Percentiles rank a stretch among this genome's conserved stretches.
These are phyloP conservation scores for Schizonepeta tenuifolia DNA, from an alignment of 257 asterid genomes.

Conservation along the genomic window DNA sequence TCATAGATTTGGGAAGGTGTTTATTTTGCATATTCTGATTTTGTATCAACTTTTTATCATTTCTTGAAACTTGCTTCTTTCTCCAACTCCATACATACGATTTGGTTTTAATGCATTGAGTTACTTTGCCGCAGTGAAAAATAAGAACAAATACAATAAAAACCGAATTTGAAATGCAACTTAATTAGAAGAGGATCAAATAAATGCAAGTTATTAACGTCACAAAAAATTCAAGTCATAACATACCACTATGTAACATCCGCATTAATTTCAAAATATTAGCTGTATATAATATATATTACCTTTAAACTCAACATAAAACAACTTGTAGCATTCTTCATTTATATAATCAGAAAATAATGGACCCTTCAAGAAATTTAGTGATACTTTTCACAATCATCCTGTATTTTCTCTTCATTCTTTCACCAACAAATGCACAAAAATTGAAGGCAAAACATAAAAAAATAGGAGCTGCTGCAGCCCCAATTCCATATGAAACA, in stretches of 20 bases:
- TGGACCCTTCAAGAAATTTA: conserved; percentile 16
- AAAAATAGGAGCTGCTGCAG: background rate
- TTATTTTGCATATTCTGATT: conserved; percentile 8
- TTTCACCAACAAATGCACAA: conserved; percentile 30
- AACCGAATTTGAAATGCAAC: background rate
- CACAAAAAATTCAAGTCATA: background rate
- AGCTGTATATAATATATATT: background rate
- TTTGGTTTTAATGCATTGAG: background rate
- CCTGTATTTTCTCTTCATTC: conserved; percentile 10
- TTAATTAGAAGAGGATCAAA: background rate
- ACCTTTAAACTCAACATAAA: background rate
- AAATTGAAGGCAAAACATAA: background rate
- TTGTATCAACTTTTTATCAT: background rate
- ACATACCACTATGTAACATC: conserved; percentile 24
- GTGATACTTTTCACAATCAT: background rate
- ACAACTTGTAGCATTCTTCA: background rate
- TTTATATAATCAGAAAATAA: background rate
- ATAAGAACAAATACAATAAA: background rate
- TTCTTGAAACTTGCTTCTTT: background rate
- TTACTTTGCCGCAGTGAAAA: background rate
- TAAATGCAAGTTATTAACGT: conserved; percentile 3
- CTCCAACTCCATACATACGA: background rate
- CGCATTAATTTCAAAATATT: conserved; percentile 24
- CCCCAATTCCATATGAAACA: conserved; percentile 22
- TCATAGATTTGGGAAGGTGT: conserved; percentile 34